These are phyloP conservation scores for Leccinum barrowsii DNA, from an alignment of 768 basidiomycete genomes.

Conservation along the genomic window DNA sequence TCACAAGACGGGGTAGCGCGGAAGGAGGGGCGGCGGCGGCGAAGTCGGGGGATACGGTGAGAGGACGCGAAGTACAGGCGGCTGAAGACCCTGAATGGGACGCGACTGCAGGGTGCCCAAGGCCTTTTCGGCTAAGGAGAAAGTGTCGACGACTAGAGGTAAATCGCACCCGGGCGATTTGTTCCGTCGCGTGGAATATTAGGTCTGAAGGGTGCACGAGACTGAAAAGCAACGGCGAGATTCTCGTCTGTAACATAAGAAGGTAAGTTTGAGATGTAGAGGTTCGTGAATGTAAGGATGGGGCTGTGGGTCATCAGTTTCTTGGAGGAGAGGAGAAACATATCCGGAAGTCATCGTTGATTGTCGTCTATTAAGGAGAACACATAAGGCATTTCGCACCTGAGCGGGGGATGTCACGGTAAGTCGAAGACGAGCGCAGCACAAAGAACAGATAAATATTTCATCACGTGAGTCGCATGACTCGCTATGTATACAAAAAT, in stretches of 20 bases:
- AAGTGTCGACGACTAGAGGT: constrained; percentile 5
- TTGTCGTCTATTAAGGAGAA: constrained; percentile 27
- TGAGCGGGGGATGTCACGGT: too few species aligned
- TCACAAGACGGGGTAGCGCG: constrained; percentile 77
- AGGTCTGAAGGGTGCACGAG: constrained; percentile 79
- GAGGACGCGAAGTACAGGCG: constrained; percentile 60
- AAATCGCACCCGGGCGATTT: constrained; percentile 32
- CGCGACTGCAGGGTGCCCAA: constrained; percentile 79
- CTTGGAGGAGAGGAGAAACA: constrained; percentile 30
- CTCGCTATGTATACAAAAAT: too few species aligned
- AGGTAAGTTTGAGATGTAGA: constrained; percentile 79
- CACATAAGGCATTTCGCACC: too few species aligned
- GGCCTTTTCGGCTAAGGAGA: constrained; percentile 74
- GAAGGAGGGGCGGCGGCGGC: constrained; percentile 66
- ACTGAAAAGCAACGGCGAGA: constrained; percentile 67
- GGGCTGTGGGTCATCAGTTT: constrained; percentile 35
- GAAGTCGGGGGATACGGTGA: constrained; percentile 83
- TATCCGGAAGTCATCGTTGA: constrained; percentile 37
- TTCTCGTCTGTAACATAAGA: constrained; percentile 72
- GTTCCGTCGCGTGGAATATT: constrained; percentile 62
- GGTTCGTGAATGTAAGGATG: constrained; percentile 88
- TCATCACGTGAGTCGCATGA: too few species aligned
- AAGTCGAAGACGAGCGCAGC: too few species aligned
- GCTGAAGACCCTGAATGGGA: constrained; percentile 59
- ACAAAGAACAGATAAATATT: too few species aligned